Base-by-base conservation (phyloP, 257 asterid species). In the Solanum medicagineum region DNA sequence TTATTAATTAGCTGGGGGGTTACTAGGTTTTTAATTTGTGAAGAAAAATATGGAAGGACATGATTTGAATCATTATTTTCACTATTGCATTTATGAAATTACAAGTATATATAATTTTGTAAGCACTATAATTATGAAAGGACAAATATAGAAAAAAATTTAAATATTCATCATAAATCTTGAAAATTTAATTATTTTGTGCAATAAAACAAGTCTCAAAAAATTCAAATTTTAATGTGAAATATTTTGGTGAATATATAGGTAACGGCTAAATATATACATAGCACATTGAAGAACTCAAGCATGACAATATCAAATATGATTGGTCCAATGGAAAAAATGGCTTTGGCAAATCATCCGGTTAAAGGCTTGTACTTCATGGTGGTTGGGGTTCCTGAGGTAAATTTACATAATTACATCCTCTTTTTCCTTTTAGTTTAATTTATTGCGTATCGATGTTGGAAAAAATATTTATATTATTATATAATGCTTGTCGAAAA, bases 361-460 rank as follows among this genome's bases (percentile, higher is more conserved):
- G 51, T 81, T n/a, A 88, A 87, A 84, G 89, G 92, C 49, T 62
- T 88, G 26, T 90, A 90, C 24, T 90, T 88, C 84, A 83, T 86
- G 89, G 92, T 90, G 10, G 89, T 83, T 69, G 91, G 91, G 7
- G 88, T 85, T 60, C 92, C 92, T 47, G 88, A 90, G 89, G 92
- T 90, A 87, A 19, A 45, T 29, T 69, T 69, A 22, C 73, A n/a
- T 17, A 10, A 56, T 13, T 19, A 62, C 24, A 49, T 17, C 15
- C 36, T 4, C 20, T 22, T 9, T 9, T 63, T 19, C 13, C 65
- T 75, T 53, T n/a, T 12, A 13, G 4, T 65, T 66, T 24, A 12
- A 63, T 19, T 29, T 66, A 1, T 0, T 36, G 6, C 14, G 24
- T 29, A 47, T 49, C 12, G 10, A 3, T 1, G 0, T 7, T 22